Evolutionary conservation across 1,139 yeast species (phyloP).

Genomic region (Schizosaccharomyces versatilis): DNA sequence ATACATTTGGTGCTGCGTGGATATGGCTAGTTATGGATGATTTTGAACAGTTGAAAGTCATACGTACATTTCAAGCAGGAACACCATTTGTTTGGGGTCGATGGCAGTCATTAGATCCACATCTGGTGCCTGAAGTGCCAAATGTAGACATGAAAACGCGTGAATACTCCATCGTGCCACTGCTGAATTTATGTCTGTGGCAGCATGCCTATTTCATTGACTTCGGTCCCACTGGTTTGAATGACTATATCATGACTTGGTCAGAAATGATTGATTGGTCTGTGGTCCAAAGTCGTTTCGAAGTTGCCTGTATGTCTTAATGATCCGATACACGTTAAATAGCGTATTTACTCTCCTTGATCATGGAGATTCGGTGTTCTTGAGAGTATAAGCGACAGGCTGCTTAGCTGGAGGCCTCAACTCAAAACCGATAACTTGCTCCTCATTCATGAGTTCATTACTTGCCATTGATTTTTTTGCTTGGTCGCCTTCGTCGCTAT

Average conservation of each 20-base stretch:
- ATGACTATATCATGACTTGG: constrained; percentile 48
- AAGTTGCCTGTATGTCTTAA: constrained; percentile 8
- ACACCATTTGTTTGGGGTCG: constrained; percentile 68
- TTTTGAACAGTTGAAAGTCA: constrained; percentile 40
- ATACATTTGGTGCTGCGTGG: constrained; percentile 61
- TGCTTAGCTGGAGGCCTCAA: too few relatives aligned
- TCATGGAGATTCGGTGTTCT: too few relatives aligned
- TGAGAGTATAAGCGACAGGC: too few relatives aligned
- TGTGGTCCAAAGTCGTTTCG: constrained; percentile 43
- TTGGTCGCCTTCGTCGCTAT: too few relatives aligned
- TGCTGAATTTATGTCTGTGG: constrained; percentile 68
- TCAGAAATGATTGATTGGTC: constrained; percentile 78
- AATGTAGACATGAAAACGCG: constrained; percentile 4
- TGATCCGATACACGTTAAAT: too few relatives aligned
- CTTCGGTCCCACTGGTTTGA: constrained; percentile 60
- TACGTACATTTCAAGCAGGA: constrained; percentile 61
- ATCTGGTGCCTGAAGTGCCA: constrained; percentile 22
- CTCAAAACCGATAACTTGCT: too few relatives aligned
- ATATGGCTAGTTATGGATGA: constrained; percentile 59
- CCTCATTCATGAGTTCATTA: too few relatives aligned
- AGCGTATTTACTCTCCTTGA: too few relatives aligned
- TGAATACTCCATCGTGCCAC: constrained; percentile 28
- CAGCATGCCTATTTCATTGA: constrained; percentile 66
- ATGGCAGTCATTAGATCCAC: constrained; percentile 54
- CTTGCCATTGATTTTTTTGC: too few relatives aligned